These are phyloP conservation scores for Aegilops longissima DNA, from an alignment of 176 grass and related monocot genomes.

Conservation along the genomic window DNA sequence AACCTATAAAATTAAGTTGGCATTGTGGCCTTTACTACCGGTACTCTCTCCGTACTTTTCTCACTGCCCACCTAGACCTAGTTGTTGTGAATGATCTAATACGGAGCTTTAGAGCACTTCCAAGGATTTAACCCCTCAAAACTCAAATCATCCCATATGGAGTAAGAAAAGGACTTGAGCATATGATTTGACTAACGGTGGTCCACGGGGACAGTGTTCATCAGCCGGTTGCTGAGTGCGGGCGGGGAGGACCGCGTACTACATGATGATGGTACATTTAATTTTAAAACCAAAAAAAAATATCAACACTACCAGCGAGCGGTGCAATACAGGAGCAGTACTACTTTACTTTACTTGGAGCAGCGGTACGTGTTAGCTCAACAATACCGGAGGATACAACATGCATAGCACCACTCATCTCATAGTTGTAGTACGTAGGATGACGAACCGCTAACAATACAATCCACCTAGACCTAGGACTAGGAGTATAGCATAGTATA, in stretches of 20 bases:
- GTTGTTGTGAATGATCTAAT: no score
- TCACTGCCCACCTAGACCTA: not conserved
- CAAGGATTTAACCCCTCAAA: not conserved
- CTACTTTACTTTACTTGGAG: not conserved
- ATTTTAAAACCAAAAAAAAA: not conserved
- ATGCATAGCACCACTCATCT: not conserved
- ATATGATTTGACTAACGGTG: not conserved
- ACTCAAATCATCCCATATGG: not conserved
- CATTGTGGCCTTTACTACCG: constrained; percentile 45
- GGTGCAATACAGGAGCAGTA: not conserved
- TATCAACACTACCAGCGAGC: not conserved
- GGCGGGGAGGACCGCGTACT: not conserved
- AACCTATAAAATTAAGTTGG: constrained; percentile 37
- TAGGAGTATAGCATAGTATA: no score
- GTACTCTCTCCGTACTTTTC: not conserved
- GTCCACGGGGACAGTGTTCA: constrained; percentile 40
- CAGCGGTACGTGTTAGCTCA: constrained; percentile 10
- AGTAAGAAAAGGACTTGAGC: not conserved
- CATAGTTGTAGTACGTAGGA: no score
- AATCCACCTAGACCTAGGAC: no score
- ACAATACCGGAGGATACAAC: not conserved
- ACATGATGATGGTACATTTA: not conserved
- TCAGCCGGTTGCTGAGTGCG: not conserved
- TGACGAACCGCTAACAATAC: no score
- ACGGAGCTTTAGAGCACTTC: not conserved